Evolutionary conservation across 1,139 yeast genomes (phyloP), one percentile per base, ranked within the genome.

Genomic region (Pichia inconspicua): DNA sequence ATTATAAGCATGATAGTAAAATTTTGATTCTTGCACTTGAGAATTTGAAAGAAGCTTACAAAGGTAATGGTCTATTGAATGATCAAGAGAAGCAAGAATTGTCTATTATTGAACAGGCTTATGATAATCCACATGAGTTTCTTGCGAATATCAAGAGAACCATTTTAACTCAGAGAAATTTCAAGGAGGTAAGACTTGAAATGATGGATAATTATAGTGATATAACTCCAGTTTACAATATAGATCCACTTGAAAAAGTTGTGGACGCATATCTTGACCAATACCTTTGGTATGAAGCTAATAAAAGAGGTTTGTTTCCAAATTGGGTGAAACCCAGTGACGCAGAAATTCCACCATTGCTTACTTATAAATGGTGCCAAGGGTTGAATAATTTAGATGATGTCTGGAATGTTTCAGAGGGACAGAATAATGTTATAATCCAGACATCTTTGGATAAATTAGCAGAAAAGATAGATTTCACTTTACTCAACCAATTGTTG

Each of bases 221-320:
- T 58, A 73, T 90, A 43, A 76, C 84, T 0, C 98, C 98, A 0
- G 90, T 90, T 1, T 90, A 87, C 61, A 76, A 84, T 10, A 76
- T 92, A 22, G 97, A 90, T 62, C 96, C 97, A 0, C 68, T 89
- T 45, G 99, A 94, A 63, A 92, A 90, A 62, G 88, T 94, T 49
- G 89, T 97, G 0, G 99, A 94, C 68, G 97, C 97, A 0, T 94
- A 92, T 59, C 69, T 94, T 43, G 98, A 92, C 62, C 98, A 92
- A 60, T 94, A 90, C 59, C 70, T 94, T 47, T 92, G 97, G 97
- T 92, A 85, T 64, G 97, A 92, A 65, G 92, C 95, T 5, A 96
- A 88, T 46, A 83, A 85, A 59, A 70, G 97, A 49, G 80, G 82
- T 19, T 68, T 94, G 38, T 94, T 94, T 66, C 99, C 99, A 4